Evolutionary conservation across 129 eudicot genomes (phyloP), one percentile per base, ranked within the genome.

Genomic region (Centella asiatica): DNA sequence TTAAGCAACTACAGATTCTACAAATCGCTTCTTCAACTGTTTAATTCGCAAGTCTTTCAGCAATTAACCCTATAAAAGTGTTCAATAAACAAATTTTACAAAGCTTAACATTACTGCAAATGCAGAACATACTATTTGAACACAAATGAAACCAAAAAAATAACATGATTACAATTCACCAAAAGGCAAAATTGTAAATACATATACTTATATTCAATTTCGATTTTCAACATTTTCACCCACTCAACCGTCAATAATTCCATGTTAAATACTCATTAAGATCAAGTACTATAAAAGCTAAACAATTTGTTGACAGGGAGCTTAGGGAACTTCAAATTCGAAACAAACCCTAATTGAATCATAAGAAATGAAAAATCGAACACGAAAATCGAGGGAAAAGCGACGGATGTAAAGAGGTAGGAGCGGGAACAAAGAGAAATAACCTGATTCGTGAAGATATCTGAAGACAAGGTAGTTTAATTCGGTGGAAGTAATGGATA

Each of bases 371-470:
- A 28, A 14, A 44, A 26, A 15, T 3, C 25, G 19, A 12, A 4
- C 19, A 4, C 47, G 4, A 15, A 8, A 44, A 44, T 44, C 8
- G 11, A 10, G 1, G 14, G 47, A 44, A 44, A 44, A 48, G n/a
- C 23, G 18, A 36, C 13, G 31, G 51, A 72, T 45, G 25, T 4
- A 48, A 68, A 61, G 4, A 37, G 8, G 13, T 11, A 46, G 23
- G 3, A 34, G 39, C 39, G 18, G 52, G 22, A 6, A 24, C 22
- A 6, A 36, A 66, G 11, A 32, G 24, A 32, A 42, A 29, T 67
- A 45, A 90, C 97, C 97, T 72, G 97, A 90, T 86, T 90, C 97
- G 45, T 81, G 85, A 54, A 90, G 95, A 63, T 86, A 90, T 13
- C 97, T 87, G 81, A 74, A 90, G 66, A 90, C 81, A 31, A 90